Evolutionary conservation across 164 flowering plant genomes (phyloP), one percentile per base, ranked within the genome.

Genomic region (Vitis rupestris): DNA sequence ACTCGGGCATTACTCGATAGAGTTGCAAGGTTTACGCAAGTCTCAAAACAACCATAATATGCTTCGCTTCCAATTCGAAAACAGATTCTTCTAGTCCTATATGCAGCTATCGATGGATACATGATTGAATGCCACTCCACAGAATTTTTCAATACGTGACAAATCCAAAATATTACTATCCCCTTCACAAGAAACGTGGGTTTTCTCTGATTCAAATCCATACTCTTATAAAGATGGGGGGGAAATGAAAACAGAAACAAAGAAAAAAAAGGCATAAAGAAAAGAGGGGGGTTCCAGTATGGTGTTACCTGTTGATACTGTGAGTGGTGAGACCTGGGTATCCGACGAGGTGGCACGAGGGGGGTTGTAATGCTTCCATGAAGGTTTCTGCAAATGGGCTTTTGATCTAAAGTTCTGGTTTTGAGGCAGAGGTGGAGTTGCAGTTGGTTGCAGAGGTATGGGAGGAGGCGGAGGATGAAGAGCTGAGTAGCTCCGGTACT

Each of bases 381-480:
- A 68, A 70, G 82, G 70, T 65, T 82, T 88, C 52, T 79, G 83
- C 47, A 80, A 61, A 66, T 85, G 87, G 86, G 87, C 57, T 69
- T 87, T 88, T 60, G 87, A 55, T 63, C 65, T 74, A 47, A 70
- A 77, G 70, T 59, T 59, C 17, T 82, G 83, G 80, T 69, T 71
- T 70, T 70, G 85, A 77, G 71, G 78, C 37, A 74, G 29, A 50
- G 70, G 70, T 14, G 80, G 86, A 62, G 82, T 10, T 9, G 72
- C 29, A 64, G 83, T 64, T 3, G 82, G 73, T 15, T 82, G 91
- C 56, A 82, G 80, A 66, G 87, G 91, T 44, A 78, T 61, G 14
- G 78, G 80, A 59, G 88, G 84, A 74, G 91, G 92, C 13, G 84
- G 78, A 75, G 93, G 97, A 75, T 85, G 92, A 71, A 88, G 81